These are phyloP conservation scores for Pleurotus tuoliensis DNA, from an alignment of 768 basidiomycete species.

Conservation along the genomic window DNA sequence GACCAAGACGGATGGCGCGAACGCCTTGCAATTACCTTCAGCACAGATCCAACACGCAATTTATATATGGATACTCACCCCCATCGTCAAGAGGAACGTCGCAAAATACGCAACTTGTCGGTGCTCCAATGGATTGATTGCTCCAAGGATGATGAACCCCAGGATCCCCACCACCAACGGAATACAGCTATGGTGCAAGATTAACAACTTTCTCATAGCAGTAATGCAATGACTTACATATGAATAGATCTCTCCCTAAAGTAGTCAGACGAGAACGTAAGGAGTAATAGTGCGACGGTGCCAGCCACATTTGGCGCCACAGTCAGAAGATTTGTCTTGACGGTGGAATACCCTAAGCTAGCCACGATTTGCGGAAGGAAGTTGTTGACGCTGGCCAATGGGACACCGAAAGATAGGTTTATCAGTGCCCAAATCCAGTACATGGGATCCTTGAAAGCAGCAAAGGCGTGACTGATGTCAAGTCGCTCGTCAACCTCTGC, in stretches of 20 bases:
- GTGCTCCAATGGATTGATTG: constrained; percentile 36
- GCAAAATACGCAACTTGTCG: constrained; percentile 49
- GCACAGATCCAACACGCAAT: neutral
- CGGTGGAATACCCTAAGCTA: constrained; percentile 40
- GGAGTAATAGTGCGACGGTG: constrained; percentile 38
- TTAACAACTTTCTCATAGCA: constrained; percentile 4
- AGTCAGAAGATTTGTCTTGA: constrained; percentile 51
- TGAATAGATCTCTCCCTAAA: constrained; percentile 49
- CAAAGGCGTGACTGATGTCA: constrained; percentile 38
- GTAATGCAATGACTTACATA: constrained; percentile 25
- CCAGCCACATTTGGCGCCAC: constrained; percentile 50
- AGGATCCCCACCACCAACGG: constrained; percentile 33
- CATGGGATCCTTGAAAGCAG: constrained; percentile 38
- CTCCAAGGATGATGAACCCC: constrained; percentile 44
- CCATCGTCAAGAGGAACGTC: constrained; percentile 49
- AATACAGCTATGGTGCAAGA: constrained; percentile 29
- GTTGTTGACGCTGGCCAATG: constrained; percentile 48
- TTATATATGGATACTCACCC: constrained; percentile 24
- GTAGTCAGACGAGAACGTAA: constrained; percentile 50
- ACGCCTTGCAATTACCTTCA: constrained; percentile 27
- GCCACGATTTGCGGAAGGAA: constrained; percentile 48
- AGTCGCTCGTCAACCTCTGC: constrained; percentile 37
- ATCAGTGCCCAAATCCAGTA: constrained; percentile 49
- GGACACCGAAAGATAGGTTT: constrained; percentile 42
- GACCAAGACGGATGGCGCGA: constrained; percentile 43